phyloP scores from a whole-genome alignment of 805 yeast genomes.

The Gaillardinia entomophila region DNA sequence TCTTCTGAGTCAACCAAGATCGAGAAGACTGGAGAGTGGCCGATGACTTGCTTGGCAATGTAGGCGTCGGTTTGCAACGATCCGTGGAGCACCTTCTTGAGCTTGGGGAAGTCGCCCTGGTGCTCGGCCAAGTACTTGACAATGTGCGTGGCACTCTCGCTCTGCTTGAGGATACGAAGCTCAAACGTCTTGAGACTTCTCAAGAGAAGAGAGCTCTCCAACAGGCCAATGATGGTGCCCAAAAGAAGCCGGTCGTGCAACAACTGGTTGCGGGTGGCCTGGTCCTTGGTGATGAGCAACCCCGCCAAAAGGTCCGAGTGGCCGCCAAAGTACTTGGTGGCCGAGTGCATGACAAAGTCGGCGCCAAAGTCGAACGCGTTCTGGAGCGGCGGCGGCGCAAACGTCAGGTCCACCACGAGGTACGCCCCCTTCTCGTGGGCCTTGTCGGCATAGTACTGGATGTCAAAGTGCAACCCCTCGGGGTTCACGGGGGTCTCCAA shows the following conservation, averaged over 20 bases:
- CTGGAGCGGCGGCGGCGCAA: conserved; percentile 89
- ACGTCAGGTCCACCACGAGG: conserved; percentile 75
- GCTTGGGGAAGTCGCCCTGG: conserved; percentile 38
- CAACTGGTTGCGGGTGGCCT: conserved; percentile 39
- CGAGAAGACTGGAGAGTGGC: conserved; percentile 69
- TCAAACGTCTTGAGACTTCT: conserved; percentile 81
- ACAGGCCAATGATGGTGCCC: conserved; percentile 75
- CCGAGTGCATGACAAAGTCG: conserved; percentile 88
- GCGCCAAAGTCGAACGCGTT: conserved; percentile 80
- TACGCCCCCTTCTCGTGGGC: conserved; percentile 78
- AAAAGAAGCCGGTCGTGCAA: conserved; percentile 59
- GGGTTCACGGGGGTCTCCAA: conserved; percentile 90
- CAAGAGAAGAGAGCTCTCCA: conserved; percentile 68
- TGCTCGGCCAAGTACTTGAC: conserved; percentile 56
- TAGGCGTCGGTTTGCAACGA: conserved; percentile 69
- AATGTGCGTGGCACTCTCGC: conserved; percentile 53
- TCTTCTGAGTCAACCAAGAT: conserved; percentile 46
- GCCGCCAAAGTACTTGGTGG: conserved; percentile 93
- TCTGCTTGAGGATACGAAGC: conserved; percentile 63
- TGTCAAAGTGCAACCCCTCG: conserved; percentile 59
- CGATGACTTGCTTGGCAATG: conserved; percentile 62
- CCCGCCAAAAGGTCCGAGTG: conserved; percentile 91
- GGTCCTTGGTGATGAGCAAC: conserved; percentile 59
- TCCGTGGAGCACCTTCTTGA: conserved; percentile 60
- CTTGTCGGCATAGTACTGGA: conserved; percentile 53